Evolutionary conservation across 2,329 filamentous ascomycete genomes (phyloP), one percentile per base, ranked within the genome.

Genomic region (Anthostomella pinea): DNA sequence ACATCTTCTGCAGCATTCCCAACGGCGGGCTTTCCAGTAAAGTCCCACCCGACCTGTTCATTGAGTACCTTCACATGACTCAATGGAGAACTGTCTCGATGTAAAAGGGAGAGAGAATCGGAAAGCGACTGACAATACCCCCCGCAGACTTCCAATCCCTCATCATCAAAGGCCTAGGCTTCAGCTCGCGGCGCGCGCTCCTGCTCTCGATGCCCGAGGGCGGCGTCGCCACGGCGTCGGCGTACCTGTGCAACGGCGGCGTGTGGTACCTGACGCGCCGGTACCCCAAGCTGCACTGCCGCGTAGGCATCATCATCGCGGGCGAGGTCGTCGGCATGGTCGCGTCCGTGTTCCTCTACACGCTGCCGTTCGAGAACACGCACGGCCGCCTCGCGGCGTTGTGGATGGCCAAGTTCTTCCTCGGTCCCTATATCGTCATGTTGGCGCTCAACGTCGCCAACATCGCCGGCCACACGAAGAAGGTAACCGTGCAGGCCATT

Each of bases 401-500:
- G 9, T 41, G 38, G 38, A 37, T 41, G 30, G 38, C 38, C 18
- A 40, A 40, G 22, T 35, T 40, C 27, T 40, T 40, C 21, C 33
- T 40, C 21, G 38, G 38, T 6, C 38, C 38, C 8, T 40, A 35
- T 21, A 40, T 40, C 17, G 25, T 40, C 15, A 40, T 35, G 38
- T 29, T 29, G 15, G 30, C 30, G 8, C 16, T 34, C 27, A 23
- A 39, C n/a, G 35, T 26, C 5, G 35, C 51, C 14, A 54, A 54
- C 44, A 60, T 72, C 8, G 68, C 69, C 0, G 69, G 69, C 5
- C 70, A 70, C 43, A 75, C 65, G 11, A 73, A 68, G 57, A 74
- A 68, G 53, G 70, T 64, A 11, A 72, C 65, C 0, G 66, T 71
- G 9, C 67, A 67, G 3, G 68, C 69, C 1, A 38, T 72, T 18